Evolutionary conservation across 2,329 filamentous ascomycete species (phyloP).

Genomic region (Trichoderma koningiopsis): DNA sequence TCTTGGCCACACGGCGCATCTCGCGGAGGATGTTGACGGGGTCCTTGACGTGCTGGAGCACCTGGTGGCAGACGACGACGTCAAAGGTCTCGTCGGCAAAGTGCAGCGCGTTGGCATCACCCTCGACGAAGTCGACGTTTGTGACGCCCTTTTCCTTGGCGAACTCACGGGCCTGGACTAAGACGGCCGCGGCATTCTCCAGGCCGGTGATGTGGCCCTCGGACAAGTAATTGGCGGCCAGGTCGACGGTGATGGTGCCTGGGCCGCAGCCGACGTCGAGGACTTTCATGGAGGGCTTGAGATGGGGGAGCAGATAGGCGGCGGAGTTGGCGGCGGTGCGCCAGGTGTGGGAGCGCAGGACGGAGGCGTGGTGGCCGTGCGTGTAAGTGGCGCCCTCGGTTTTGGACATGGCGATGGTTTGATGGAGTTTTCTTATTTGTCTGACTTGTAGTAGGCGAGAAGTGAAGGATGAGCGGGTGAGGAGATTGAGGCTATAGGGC

Average conservation of each 20-base stretch:
- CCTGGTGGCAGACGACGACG: conserved; percentile 43
- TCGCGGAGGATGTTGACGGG: conserved; percentile 41
- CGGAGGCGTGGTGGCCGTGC: conserved; percentile 44
- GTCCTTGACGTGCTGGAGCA: conserved; percentile 44
- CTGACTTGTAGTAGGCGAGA: not conserved
- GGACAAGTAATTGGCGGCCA: conserved; percentile 39
- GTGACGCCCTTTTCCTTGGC: conserved; percentile 36
- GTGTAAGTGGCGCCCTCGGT: conserved; percentile 36
- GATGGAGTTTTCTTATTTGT: not conserved
- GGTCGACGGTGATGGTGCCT: conserved; percentile 49
- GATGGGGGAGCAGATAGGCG: conserved; percentile 44
- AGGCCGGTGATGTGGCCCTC: conserved; percentile 43
- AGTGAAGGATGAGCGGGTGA: not conserved
- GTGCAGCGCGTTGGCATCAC: conserved; percentile 36
- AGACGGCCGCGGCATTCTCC: conserved; percentile 40
- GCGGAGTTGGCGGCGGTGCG: conserved; percentile 49
- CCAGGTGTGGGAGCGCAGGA: conserved; percentile 42
- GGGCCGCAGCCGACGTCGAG: conserved; percentile 54
- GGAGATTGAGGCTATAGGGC: not conserved
- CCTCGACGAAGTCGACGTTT: conserved; percentile 39
- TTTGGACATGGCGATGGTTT: conserved; percentile 3
- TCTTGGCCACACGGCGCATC: conserved; percentile 45
- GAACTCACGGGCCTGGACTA: conserved; percentile 37
- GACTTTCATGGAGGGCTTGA: conserved; percentile 43
- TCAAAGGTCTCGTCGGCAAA: conserved; percentile 45